These are phyloP conservation scores for Rhodosorus marinus DNA, from an alignment of 23 red algal species.

Conservation along the genomic window DNA sequence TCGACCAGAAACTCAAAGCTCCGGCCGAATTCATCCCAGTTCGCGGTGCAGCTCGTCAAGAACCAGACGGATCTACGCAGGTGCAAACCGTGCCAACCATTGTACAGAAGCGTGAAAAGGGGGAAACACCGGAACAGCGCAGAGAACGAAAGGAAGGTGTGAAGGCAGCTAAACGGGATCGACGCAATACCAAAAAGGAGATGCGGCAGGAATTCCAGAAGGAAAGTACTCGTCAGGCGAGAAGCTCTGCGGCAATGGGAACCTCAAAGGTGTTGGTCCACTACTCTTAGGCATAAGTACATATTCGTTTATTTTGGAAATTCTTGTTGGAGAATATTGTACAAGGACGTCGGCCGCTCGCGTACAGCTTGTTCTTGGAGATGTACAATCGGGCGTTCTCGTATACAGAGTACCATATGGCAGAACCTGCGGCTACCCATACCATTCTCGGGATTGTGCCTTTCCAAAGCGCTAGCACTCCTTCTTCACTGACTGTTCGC, in stretches of 20 bases:
- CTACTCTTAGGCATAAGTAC: slow-evolving; percentile 13
- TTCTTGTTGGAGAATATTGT: neutral
- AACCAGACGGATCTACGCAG: slow-evolving; percentile 1
- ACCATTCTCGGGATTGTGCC: slow-evolving; percentile 38
- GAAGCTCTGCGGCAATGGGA: slow-evolving; percentile 28
- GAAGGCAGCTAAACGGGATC: slow-evolving; percentile 22
- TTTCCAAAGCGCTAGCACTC: slow-evolving; percentile 24
- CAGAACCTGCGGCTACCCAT: slow-evolving; percentile 42
- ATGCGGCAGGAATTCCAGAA: slow-evolving; percentile 30
- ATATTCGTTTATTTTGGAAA: neutral
- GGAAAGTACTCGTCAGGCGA: slow-evolving; percentile 25
- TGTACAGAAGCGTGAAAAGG: slow-evolving; percentile 1
- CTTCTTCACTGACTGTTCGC: slow-evolving; percentile 25
- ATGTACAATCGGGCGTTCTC: too few relatives aligned
- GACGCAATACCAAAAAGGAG: slow-evolving; percentile 42
- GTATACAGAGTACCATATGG: slow-evolving; percentile 53
- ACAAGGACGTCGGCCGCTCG: too few relatives aligned
- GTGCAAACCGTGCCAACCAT: slow-evolving; percentile 2
- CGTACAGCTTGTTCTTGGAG: too few relatives aligned
- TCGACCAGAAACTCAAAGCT: slow-evolving; percentile 21
- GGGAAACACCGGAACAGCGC: slow-evolving; percentile 28
- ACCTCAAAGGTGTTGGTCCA: slow-evolving; percentile 34
- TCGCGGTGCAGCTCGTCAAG: neutral
- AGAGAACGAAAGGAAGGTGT: slow-evolving; percentile 28
- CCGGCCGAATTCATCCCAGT: slow-evolving; percentile 14